These are phyloP conservation scores for Crithidia brevicula DNA, from an alignment of 208 protist genomes.

Conservation along the genomic window DNA sequence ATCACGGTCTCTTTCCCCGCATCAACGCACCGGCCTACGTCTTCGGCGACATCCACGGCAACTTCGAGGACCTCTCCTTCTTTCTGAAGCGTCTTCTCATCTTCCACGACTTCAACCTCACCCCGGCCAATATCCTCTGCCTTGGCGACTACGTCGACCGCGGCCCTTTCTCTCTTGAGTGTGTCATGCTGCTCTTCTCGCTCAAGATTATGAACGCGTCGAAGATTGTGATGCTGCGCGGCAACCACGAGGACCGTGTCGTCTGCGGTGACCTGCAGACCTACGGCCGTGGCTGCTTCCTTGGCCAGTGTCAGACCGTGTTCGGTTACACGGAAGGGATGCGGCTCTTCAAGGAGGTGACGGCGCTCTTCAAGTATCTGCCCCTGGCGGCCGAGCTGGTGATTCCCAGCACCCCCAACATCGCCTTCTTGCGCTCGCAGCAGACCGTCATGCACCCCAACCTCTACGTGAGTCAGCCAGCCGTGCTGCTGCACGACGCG, in stretches of 20 bases:
- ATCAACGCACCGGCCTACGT: conserved; percentile 64
- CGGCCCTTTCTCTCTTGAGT: conserved; percentile 91
- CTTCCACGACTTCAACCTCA: conserved; percentile 73
- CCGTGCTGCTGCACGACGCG: conserved; percentile 26
- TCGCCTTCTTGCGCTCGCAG: conserved; percentile 33
- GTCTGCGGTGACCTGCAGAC: conserved; percentile 73
- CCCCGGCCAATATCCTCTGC: conserved; percentile 90
- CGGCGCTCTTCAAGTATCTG: conserved; percentile 71
- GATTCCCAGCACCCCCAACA: conserved; percentile 52
- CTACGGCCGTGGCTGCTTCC: conserved; percentile 72
- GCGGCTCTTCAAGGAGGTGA: conserved; percentile 63
- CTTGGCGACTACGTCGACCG: conserved; percentile 99
- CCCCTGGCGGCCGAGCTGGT: conserved; percentile 72
- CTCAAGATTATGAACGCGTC: conserved; percentile 74
- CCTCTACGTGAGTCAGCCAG: conserved; percentile 43
- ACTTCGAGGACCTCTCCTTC: conserved; percentile 78
- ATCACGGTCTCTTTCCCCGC: conserved; percentile 55
- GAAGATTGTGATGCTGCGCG: conserved; percentile 80
- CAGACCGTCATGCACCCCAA: conserved; percentile 40
- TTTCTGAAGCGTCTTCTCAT: conserved; percentile 62
- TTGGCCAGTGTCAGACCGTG: conserved; percentile 63
- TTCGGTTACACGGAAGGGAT: conserved; percentile 64
- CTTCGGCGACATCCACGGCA: conserved; percentile 87
- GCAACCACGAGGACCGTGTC: conserved; percentile 87
- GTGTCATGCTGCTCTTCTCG: conserved; percentile 83